Conservation (phyloP, 495 filamentous ascomycete species). For the Aspergillus steynii region DNA sequence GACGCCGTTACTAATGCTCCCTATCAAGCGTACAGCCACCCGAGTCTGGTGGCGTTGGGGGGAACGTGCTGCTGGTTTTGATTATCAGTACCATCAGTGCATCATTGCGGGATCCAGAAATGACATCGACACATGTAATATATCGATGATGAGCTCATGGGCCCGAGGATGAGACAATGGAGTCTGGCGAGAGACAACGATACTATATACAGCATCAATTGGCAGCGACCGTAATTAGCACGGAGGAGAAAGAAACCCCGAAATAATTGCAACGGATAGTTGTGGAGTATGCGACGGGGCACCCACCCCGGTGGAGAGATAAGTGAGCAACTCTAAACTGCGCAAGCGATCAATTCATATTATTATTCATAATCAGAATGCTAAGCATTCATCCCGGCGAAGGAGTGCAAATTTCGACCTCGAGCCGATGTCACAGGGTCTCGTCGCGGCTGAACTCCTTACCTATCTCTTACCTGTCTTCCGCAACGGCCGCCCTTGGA, state of each 20-base stretch:
- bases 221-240: too few relatives aligned
- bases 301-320: constrained; percentile 9
- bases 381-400: background rate
- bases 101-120: background rate
- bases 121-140: background rate
- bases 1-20: background rate
- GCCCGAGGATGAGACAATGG: background rate
- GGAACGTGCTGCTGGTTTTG: constrained; percentile 8
- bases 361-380: background rate
- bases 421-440: background rate
- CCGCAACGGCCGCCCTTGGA: background rate
- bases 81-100: background rate
- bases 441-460: background rate
- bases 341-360: constrained; percentile 6
- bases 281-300: constrained; percentile 11
- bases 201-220: background rate
- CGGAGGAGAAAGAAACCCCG: background rate
- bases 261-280: constrained; percentile 13
- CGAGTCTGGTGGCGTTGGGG: constrained; percentile 9
- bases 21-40: constrained; percentile 14
- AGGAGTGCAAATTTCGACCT: background rate
- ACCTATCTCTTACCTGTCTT: background rate
- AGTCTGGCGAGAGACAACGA: background rate
- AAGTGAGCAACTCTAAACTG: constrained; percentile 17
- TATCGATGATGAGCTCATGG: too few relatives aligned